These are phyloP conservation scores for Chamaecyparis obtusa DNA, from an alignment of 75 land plant genomes.

Conservation along the genomic window DNA sequence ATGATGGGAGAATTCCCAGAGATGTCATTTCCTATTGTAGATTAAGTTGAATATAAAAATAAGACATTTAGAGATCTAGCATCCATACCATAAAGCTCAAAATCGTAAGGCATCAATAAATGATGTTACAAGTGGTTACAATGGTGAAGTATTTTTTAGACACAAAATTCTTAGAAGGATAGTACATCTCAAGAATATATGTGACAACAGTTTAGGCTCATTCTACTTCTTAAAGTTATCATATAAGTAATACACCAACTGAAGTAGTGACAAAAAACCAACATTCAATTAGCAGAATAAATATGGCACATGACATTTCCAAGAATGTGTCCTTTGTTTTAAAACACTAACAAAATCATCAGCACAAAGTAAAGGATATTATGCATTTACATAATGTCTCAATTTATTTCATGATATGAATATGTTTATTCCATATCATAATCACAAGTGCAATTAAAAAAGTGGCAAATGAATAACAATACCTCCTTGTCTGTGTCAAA, in stretches of 20 bases:
- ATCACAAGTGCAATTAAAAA: neutral
- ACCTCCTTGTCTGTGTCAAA: slow-evolving; percentile 82
- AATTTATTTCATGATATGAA: neutral
- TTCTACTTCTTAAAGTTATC: neutral
- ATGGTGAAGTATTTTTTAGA: neutral
- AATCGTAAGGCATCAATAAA: neutral
- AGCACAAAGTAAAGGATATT: neutral
- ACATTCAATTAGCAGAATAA: neutral
- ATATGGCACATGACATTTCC: neutral
- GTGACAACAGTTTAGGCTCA: neutral
- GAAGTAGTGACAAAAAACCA: neutral
- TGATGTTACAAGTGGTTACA: neutral
- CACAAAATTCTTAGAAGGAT: neutral
- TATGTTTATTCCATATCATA: neutral
- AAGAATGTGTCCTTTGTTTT: neutral
- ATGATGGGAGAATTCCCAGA: neutral
- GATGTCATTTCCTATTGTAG: neutral
- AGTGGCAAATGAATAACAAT: neutral
- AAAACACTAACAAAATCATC: neutral
- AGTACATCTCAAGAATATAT: neutral
- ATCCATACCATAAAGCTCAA: neutral
- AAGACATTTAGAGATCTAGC: neutral
- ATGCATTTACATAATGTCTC: neutral
- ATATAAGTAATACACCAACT: neutral
- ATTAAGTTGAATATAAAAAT: neutral